phyloP scores from a whole-genome alignment of 768 basidiomycete species.

The Lactarius psammicola region DNA sequence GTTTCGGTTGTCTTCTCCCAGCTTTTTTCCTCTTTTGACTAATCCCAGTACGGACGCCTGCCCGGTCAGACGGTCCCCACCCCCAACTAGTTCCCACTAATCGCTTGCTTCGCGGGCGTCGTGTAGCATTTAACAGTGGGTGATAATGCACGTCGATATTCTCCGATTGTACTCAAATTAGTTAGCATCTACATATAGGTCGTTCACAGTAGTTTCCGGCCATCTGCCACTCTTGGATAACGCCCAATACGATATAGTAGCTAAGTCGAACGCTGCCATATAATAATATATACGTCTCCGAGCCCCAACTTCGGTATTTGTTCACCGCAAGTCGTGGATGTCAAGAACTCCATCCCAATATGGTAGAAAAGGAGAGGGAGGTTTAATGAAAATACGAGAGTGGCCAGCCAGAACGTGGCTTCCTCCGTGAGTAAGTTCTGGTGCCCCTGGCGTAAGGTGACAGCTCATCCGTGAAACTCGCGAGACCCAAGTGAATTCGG shows the following conservation, averaged over 20 bases:
- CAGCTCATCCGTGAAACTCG: neutral
- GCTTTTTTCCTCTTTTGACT: neutral
- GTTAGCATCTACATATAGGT: constrained; percentile 15
- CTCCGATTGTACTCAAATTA: constrained; percentile 16
- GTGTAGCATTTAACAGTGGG: constrained; percentile 17
- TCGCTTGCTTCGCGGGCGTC: constrained; percentile 16
- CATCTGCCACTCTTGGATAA: neutral
- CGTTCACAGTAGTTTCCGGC: neutral
- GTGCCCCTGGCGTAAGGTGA: neutral
- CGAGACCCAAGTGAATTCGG: neutral
- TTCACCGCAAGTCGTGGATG: neutral
- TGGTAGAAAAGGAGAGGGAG: neutral
- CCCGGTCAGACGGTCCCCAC: neutral
- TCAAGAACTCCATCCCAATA: neutral
- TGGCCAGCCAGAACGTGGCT: neutral
- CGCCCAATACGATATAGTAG: constrained; percentile 5
- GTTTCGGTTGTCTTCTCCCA: neutral
- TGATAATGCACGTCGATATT: constrained; percentile 10
- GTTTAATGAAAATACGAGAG: neutral
- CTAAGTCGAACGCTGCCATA: neutral
- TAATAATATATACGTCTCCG: constrained; percentile 6
- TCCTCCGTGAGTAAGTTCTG: neutral
- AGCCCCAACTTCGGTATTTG: constrained; percentile 3
- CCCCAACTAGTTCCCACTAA: constrained; percentile 6
- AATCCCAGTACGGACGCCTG: neutral